Conservation (phyloP, 257 asterid genomes). For the Sherardia arvensis region DNA sequence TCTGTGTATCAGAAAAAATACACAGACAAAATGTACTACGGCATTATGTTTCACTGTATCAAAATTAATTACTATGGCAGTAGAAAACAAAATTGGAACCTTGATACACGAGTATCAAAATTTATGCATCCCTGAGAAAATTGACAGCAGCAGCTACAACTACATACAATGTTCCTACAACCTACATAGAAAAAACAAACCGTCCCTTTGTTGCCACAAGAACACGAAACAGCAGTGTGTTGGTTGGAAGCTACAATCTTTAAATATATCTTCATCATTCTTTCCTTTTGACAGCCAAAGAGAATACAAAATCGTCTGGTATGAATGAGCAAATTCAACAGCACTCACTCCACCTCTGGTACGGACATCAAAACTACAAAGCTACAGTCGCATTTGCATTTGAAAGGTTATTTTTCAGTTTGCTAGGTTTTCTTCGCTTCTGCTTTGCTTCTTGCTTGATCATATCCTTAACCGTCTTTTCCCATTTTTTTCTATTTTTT, state of each 20-base stretch:
- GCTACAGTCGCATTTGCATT: constrained; percentile 5
- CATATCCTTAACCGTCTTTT: constrained; percentile 55
- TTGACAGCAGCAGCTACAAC: no score
- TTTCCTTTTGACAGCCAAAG: not conserved
- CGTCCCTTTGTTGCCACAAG: no score
- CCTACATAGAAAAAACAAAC: no score
- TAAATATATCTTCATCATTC: not conserved
- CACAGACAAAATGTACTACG: no score
- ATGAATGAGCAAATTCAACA: not conserved
- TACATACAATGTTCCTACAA: no score
- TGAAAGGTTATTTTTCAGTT: constrained; percentile 18
- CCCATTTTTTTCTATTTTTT: constrained; percentile 64
- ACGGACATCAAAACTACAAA: constrained; percentile 1
- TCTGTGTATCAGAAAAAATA: no score
- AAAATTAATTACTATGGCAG: no score
- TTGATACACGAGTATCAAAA: no score
- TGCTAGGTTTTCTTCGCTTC: constrained; percentile 47
- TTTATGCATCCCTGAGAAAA: no score
- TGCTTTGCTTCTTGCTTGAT: constrained; percentile 46
- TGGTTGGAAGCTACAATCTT: not conserved
- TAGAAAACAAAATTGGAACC: no score
- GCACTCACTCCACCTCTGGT: not conserved
- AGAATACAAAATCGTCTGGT: not conserved
- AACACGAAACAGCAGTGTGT: not conserved
- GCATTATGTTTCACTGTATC: no score